Percentiles rank a stretch among this genome's conserved stretches.
Evolutionary conservation across 352 stramenopile species (phyloP).

Genomic region (Globisporangium paddicum): DNA sequence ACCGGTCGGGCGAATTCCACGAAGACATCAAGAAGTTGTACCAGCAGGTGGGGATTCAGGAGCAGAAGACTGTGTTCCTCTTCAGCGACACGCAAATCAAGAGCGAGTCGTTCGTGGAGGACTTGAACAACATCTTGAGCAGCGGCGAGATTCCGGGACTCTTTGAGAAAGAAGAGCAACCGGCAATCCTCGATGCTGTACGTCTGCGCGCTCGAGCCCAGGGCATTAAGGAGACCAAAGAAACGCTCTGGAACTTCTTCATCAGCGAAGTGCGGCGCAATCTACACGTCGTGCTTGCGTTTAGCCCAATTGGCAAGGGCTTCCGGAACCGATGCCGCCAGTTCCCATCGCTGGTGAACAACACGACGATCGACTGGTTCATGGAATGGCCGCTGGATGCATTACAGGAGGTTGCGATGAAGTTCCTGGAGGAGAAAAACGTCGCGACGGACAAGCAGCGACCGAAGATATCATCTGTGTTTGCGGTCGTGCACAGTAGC

Average conservation of each 20-base stretch:
- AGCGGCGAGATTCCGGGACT: slow-evolving; percentile 90
- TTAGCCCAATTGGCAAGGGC: slow-evolving; percentile 89
- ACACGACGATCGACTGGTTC: slow-evolving; percentile 94
- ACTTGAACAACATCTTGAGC: slow-evolving; percentile 92
- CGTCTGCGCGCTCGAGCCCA: slow-evolving; percentile 56
- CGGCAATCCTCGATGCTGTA: slow-evolving; percentile 80
- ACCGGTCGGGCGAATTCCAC: slow-evolving; percentile 87
- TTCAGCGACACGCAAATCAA: slow-evolving; percentile 96
- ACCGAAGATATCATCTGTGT: slow-evolving; percentile 83
- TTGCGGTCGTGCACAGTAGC: slow-evolving; percentile 87
- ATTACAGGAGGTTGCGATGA: slow-evolving; percentile 90
- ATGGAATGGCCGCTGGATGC: slow-evolving; percentile 91
- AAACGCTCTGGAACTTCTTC: slow-evolving; percentile 91
- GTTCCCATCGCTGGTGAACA: slow-evolving; percentile 93
- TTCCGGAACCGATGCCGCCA: slow-evolving; percentile 83
- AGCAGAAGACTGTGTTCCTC: slow-evolving; percentile 88
- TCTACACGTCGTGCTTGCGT: slow-evolving; percentile 90
- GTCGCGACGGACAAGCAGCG: slow-evolving; percentile 64
- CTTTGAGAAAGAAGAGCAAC: slow-evolving; percentile 91
- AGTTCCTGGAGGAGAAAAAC: slow-evolving; percentile 90
- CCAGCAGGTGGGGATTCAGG: slow-evolving; percentile 67
- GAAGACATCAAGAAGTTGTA: slow-evolving; percentile 93
- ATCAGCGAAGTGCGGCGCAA: slow-evolving; percentile 90
- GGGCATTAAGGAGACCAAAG: slow-evolving; percentile 85
- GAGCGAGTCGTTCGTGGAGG: slow-evolving; percentile 90